phyloP scores from a whole-genome alignment of 1,284 basidiomycete genomes.

The Ceratobasidium sp. region DNA sequence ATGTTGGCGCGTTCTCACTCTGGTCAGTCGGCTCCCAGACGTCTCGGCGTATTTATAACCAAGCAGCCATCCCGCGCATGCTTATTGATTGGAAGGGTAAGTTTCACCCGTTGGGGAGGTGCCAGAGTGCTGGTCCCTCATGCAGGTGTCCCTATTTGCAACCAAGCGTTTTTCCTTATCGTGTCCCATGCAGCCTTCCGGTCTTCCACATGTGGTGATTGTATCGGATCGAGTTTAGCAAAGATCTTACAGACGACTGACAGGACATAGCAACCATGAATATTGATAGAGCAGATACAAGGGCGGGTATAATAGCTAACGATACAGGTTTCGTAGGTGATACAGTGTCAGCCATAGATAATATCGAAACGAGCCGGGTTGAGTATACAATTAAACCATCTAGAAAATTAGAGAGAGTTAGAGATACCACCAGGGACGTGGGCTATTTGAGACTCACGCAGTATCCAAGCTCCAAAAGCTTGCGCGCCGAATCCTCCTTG shows the following conservation, averaged over 20 bases:
- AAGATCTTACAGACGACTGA: background rate
- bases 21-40: background rate
- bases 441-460: conserved; percentile 12
- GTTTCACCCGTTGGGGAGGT: background rate
- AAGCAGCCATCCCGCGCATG: background rate
- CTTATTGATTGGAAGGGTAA: background rate
- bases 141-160: too few species aligned
- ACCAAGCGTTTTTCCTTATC: background rate
- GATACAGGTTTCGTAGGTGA: background rate
- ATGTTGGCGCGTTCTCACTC: background rate
- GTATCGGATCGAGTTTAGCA: background rate
- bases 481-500: conserved; percentile 12
- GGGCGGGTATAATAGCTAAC: background rate
- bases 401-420: background rate
- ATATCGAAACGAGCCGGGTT: background rate
- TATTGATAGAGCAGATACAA: background rate
- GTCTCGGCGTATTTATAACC: background rate
- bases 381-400: background rate
- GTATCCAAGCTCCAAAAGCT: background rate
- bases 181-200: background rate
- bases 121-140: too few species aligned
- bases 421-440: background rate
- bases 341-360: background rate
- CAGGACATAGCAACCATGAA: background rate
- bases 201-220: background rate